These are phyloP conservation scores for Onygenales sp. DNA, from an alignment of 2,329 filamentous ascomycete species.

Conservation along the genomic window DNA sequence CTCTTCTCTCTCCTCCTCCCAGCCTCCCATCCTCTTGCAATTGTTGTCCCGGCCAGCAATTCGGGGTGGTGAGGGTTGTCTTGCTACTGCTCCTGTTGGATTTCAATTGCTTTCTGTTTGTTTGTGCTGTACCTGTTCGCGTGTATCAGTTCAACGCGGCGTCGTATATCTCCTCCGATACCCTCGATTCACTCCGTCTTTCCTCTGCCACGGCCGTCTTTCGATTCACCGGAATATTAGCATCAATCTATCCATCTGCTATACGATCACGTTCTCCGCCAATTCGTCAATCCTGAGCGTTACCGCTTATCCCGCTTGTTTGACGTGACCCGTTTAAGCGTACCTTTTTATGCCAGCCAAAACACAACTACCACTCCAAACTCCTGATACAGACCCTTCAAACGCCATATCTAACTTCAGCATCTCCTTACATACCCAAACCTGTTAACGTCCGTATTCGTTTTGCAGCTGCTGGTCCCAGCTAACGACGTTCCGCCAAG, in stretches of 20 bases:
- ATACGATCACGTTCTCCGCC: too few species aligned
- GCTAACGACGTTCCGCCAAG: slow-evolving; percentile 10
- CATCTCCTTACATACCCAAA: not conserved
- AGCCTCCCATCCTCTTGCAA: slow-evolving; percentile 9
- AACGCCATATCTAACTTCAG: not conserved
- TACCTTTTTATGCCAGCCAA: too few species aligned
- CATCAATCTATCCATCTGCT: too few species aligned
- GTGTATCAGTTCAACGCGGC: too few species aligned
- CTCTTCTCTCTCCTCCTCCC: slow-evolving; percentile 8
- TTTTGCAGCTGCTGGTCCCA: slow-evolving; percentile 1
- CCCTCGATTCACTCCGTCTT: not conserved
- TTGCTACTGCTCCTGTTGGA: not conserved
- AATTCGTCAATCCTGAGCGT: too few species aligned
- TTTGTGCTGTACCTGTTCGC: not conserved
- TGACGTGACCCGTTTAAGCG: too few species aligned
- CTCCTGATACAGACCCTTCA: not conserved
- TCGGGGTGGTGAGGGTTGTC: slow-evolving; percentile 1
- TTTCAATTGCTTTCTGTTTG: not conserved
- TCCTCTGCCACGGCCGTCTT: not conserved
- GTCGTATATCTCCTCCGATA: not conserved
- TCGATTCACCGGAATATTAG: not conserved
- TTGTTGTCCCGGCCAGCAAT: slow-evolving; percentile 3
- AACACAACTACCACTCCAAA: too few species aligned
- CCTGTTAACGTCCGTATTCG: slow-evolving; percentile 2
- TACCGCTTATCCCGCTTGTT: too few species aligned